Conservation (phyloP, 2,329 filamentous ascomycete species). For the Phoma sp. region DNA sequence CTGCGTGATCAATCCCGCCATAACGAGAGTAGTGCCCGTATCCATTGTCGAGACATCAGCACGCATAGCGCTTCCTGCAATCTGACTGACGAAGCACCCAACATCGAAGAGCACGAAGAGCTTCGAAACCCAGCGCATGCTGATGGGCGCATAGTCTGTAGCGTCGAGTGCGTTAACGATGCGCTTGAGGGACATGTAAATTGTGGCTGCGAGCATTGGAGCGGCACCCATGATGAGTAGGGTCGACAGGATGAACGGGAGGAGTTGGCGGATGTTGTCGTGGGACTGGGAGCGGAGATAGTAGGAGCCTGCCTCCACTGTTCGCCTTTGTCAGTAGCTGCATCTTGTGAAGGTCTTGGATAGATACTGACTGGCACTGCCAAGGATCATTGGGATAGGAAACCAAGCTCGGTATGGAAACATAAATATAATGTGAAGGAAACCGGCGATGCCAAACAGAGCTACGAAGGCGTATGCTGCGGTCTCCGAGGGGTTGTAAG, state of each 20-base stretch:
- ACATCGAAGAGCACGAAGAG: slow-evolving; percentile 8
- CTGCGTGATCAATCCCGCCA: slow-evolving; percentile 24
- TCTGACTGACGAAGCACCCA: slow-evolving; percentile 26
- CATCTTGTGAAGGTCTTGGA: too few species aligned
- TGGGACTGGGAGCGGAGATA: slow-evolving; percentile 21
- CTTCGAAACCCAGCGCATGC: slow-evolving; percentile 11
- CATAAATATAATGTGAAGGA: slow-evolving; percentile 14
- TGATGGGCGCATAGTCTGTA: slow-evolving; percentile 49
- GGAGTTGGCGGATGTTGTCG: slow-evolving; percentile 12
- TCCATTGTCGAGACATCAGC: slow-evolving; percentile 11
- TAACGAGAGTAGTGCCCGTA: slow-evolving; percentile 19
- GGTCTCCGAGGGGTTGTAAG: slow-evolving; percentile 11
- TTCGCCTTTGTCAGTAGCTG: not conserved
- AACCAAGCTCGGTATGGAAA: slow-evolving; percentile 49
- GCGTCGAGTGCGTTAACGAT: slow-evolving; percentile 50
- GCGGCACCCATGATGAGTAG: slow-evolving; percentile 56
- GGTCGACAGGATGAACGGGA: slow-evolving; percentile 51
- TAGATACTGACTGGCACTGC: slow-evolving; percentile 55
- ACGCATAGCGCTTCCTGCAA: slow-evolving; percentile 28
- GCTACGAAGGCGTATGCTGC: slow-evolving; percentile 14
- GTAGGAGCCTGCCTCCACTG: slow-evolving; percentile 22
- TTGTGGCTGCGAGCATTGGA: slow-evolving; percentile 55
- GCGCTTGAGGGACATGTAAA: slow-evolving; percentile 58
- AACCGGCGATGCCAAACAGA: slow-evolving; percentile 13
- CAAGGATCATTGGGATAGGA: slow-evolving; percentile 60